Conservation (phyloP, 495 filamentous ascomycete species). For the Xylaria acuta region DNA sequence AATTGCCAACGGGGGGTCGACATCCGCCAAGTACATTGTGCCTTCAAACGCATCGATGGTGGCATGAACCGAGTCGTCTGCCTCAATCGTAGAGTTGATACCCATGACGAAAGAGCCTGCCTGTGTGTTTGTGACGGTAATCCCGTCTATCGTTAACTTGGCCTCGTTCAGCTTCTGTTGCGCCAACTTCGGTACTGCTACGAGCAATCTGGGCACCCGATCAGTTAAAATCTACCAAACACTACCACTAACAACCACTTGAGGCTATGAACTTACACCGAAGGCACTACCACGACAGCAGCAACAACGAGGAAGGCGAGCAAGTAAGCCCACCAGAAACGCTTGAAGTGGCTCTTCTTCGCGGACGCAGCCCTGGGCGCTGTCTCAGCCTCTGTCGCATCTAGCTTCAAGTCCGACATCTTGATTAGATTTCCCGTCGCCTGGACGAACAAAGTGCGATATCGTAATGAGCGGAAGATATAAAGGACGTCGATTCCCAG, state of each 20-base stretch:
- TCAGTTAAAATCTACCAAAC: slow-evolving; percentile 10
- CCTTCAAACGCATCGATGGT: slow-evolving; percentile 49
- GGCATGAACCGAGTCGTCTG: slow-evolving; percentile 59
- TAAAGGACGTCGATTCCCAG: not conserved
- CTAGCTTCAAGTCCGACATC: not conserved
- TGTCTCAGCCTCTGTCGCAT: not conserved
- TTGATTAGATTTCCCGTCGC: slow-evolving; percentile 2
- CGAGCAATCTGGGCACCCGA: slow-evolving; percentile 63
- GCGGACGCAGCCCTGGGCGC: not conserved
- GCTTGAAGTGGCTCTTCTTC: slow-evolving; percentile 48
- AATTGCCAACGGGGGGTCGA: slow-evolving; percentile 61
- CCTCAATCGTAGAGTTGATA: slow-evolving; percentile 59
- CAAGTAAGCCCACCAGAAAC: slow-evolving; percentile 78
- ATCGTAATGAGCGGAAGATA: not conserved
- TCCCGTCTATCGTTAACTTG: slow-evolving; percentile 62
- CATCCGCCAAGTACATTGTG: slow-evolving; percentile 60
- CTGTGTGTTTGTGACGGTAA: slow-evolving; percentile 65
- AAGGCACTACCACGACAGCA: slow-evolving; percentile 65
- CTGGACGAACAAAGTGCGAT: not conserved
- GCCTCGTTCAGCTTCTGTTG: slow-evolving; percentile 71
- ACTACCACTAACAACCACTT: not conserved
- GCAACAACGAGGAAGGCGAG: slow-evolving; percentile 60
- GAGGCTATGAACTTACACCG: slow-evolving; percentile 63
- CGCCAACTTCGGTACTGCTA: slow-evolving; percentile 74
- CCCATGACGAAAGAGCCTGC: slow-evolving; percentile 62